A percentile compares a stretch with the other conserved stretches of the same genome.
phyloP scores from a whole-genome alignment of 345 rosid genomes.

The Microthlaspi erraticum region DNA sequence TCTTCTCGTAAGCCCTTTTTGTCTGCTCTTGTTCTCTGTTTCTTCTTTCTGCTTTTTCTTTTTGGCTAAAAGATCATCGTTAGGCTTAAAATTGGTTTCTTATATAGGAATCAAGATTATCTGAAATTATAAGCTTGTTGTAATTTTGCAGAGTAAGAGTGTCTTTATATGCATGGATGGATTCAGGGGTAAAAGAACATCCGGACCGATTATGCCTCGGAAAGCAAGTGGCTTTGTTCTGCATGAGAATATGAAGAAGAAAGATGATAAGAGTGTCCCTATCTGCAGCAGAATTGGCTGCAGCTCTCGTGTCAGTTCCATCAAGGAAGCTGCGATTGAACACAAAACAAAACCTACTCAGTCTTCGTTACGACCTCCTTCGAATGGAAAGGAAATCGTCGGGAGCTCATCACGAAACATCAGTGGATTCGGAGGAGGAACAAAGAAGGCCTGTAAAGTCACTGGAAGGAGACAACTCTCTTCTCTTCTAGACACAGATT shows the following conservation, averaged over 20 bases:
- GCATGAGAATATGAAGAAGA: slow-evolving; percentile 64
- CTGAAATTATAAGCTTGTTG: slow-evolving; percentile 1
- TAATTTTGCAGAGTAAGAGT: slow-evolving; percentile 35
- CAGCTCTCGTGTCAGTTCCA: slow-evolving; percentile 59
- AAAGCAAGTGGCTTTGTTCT: slow-evolving; percentile 64
- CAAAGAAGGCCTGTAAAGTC: slow-evolving; percentile 39
- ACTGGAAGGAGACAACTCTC: slow-evolving; percentile 46
- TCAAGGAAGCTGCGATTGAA: slow-evolving; percentile 51
- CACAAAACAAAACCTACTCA: slow-evolving; percentile 55
- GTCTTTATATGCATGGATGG: slow-evolving; percentile 68
- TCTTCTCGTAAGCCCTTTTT: slow-evolving; percentile 24
- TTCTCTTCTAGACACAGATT: slow-evolving; percentile 67
- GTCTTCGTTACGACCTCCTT: slow-evolving; percentile 23
- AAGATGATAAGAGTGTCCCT: slow-evolving; percentile 60
- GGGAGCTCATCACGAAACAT: slow-evolving; percentile 66
- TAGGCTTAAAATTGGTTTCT: too few relatives aligned
- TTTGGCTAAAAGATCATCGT: background rate
- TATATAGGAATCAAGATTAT: background rate
- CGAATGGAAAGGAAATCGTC: slow-evolving; percentile 58
- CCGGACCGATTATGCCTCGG: slow-evolving; percentile 44
- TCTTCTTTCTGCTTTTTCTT: background rate
- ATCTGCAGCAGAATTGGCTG: slow-evolving; percentile 73
- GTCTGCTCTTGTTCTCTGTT: background rate
- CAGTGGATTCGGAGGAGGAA: slow-evolving; percentile 34
- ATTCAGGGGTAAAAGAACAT: slow-evolving; percentile 59